phyloP scores from a whole-genome alignment of 495 filamentous ascomycete species.

The Penicillium lagena region DNA sequence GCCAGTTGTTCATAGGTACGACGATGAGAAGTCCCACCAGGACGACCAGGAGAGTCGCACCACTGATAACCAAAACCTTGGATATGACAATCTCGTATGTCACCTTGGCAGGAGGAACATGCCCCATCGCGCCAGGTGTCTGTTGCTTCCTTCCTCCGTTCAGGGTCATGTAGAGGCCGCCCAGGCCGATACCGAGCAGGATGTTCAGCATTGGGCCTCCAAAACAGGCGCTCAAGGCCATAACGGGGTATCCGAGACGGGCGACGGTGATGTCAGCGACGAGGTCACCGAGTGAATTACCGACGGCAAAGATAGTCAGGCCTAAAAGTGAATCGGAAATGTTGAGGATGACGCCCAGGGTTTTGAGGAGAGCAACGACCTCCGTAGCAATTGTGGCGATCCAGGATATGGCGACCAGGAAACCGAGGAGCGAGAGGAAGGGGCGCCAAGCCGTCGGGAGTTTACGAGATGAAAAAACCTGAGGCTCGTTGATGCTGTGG shows the following conservation, averaged over 20 bases:
- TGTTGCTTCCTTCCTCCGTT: slow-evolving; percentile 15
- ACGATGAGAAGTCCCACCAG: slow-evolving; percentile 70
- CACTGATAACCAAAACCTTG: slow-evolving; percentile 75
- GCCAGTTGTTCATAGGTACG: slow-evolving; percentile 84
- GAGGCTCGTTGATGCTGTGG: not conserved
- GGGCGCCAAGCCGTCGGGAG: slow-evolving; percentile 59
- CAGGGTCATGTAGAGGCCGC: slow-evolving; percentile 79
- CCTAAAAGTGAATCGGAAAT: slow-evolving; percentile 96
- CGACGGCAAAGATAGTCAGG: slow-evolving; percentile 93
- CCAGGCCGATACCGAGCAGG: slow-evolving; percentile 83
- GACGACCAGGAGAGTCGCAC: slow-evolving; percentile 72
- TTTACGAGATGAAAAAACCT: slow-evolving; percentile 22
- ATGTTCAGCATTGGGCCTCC: slow-evolving; percentile 98
- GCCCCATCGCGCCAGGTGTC: slow-evolving; percentile 6
- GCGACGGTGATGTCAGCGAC: slow-evolving; percentile 95
- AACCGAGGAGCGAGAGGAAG: slow-evolving; percentile 83
- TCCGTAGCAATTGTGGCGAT: slow-evolving; percentile 94
- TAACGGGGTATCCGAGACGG: slow-evolving; percentile 87
- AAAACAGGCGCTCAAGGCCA: slow-evolving; percentile 92
- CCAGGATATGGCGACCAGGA: slow-evolving; percentile 87
- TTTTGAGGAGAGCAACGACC: slow-evolving; percentile 92
- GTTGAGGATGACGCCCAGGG: slow-evolving; percentile 82
- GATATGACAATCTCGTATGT: slow-evolving; percentile 75
- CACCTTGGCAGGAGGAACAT: slow-evolving; percentile 1
- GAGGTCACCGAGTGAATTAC: slow-evolving; percentile 90